Conservation (phyloP, 306 rosid species). For the Oemleria cerasiformis region DNA sequence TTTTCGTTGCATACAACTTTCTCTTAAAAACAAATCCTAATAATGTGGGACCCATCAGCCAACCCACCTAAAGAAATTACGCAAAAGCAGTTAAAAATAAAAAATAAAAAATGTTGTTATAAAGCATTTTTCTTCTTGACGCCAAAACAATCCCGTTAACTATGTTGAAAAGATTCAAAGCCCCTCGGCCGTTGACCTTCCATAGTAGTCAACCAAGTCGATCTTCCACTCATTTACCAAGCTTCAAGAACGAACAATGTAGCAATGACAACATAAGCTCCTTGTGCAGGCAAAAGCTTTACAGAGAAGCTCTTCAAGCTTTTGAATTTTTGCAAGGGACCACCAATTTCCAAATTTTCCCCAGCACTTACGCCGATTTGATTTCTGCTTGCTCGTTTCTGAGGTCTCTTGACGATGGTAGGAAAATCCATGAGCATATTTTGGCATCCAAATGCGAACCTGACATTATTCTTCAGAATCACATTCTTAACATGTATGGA, state of each 20-base stretch:
- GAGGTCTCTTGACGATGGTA: constrained; percentile 57
- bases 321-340: constrained; percentile 42
- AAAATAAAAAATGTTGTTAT: no score
- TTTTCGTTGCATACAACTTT: no score
- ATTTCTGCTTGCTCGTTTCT: constrained; percentile 55
- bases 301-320: constrained; percentile 60
- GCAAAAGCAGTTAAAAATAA: no score
- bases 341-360: constrained; percentile 34
- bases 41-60: no score
- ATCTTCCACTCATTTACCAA: constrained; percentile 20
- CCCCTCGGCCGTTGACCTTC: constrained; percentile 33
- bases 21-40: no score
- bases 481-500: constrained; percentile 65
- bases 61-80: no score
- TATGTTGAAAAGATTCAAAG: constrained; percentile 34
- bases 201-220: constrained; percentile 21
- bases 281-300: constrained; percentile 44
- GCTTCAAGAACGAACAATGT: constrained; percentile 30
- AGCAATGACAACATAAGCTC: constrained; percentile 42
- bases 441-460: constrained; percentile 37
- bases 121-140: no score
- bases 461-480: constrained; percentile 57
- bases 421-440: constrained; percentile 52
- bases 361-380: constrained; percentile 45
- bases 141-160: not conserved